Conservation (phyloP, 192 early-diverging fungal genomes). For the Phlyctochytrium bullatum region DNA sequence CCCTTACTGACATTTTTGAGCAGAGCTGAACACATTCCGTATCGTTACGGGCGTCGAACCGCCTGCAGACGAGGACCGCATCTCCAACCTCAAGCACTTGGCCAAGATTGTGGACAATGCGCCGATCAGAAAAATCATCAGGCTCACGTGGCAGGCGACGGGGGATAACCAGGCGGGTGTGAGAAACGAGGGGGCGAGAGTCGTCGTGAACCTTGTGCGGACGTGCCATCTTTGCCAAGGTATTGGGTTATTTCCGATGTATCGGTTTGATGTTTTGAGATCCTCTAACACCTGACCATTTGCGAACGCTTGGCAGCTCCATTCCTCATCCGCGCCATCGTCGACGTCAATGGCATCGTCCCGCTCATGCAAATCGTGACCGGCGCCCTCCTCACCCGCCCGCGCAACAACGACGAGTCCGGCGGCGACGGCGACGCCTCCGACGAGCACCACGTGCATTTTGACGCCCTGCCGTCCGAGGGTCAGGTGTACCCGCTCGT, state of each 20-base stretch:
- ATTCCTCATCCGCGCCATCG: slow-evolving; percentile 29
- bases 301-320: no score
- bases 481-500: slow-evolving; percentile 50
- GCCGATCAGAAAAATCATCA: slow-evolving; percentile 38
- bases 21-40: slow-evolving; percentile 47
- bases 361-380: slow-evolving; percentile 51
- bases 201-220: slow-evolving; percentile 45
- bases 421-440: background rate
- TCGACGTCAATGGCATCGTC: slow-evolving; percentile 38
- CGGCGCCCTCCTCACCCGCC: slow-evolving; percentile 40
- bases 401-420: slow-evolving; percentile 12
- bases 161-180: slow-evolving; percentile 50
- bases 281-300: background rate
- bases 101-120: slow-evolving; percentile 17
- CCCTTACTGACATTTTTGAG: slow-evolving; percentile 7
- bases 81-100: slow-evolving; percentile 20
- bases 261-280: background rate
- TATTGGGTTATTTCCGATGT: slow-evolving; percentile 8
- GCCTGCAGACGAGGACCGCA: slow-evolving; percentile 11
- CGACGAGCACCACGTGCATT: slow-evolving; percentile 51
- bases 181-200: slow-evolving; percentile 52
- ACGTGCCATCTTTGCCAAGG: slow-evolving; percentile 34
- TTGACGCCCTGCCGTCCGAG: slow-evolving; percentile 48
- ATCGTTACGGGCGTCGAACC: slow-evolving; percentile 47
- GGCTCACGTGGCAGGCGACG: slow-evolving; percentile 43